phyloP scores from a whole-genome alignment of 1,284 basidiomycete species.

The Naganishia sp. region DNA sequence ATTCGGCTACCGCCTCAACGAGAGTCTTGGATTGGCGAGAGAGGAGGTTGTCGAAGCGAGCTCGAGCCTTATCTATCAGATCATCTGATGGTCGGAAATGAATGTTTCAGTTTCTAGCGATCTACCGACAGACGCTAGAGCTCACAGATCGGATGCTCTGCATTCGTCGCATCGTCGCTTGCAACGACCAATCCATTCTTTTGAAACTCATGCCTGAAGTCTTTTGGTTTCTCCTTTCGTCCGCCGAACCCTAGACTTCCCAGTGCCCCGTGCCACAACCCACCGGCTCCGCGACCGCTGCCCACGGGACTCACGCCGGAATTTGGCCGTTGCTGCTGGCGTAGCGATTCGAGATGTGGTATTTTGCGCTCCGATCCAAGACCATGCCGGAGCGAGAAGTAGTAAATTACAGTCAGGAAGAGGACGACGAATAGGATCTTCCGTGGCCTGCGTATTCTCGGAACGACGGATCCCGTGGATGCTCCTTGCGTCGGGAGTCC shows the following conservation, averaged over 20 bases:
- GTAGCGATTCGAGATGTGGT: slow-evolving; percentile 22
- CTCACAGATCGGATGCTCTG: slow-evolving; percentile 35
- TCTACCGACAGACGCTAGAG: neutral
- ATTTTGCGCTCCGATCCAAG: slow-evolving; percentile 39
- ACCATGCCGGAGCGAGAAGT: slow-evolving; percentile 53
- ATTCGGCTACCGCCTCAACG: slow-evolving; percentile 61
- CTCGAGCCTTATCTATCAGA: slow-evolving; percentile 51
- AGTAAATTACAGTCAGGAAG: slow-evolving; percentile 50
- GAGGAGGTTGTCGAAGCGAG: slow-evolving; percentile 43
- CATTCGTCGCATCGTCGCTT: neutral
- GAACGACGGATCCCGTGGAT: neutral
- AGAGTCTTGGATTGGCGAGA: slow-evolving; percentile 60
- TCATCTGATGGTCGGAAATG: slow-evolving; percentile 35
- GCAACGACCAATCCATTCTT: slow-evolving; percentile 31
- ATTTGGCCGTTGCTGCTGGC: neutral
- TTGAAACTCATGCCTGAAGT: slow-evolving; percentile 19
- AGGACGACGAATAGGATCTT: slow-evolving; percentile 51
- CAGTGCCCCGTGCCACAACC: slow-evolving; percentile 26
- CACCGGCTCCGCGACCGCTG: slow-evolving; percentile 24
- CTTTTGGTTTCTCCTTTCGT: slow-evolving; percentile 19
- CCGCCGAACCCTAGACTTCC: slow-evolving; percentile 8
- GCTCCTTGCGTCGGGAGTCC: slow-evolving; percentile 2
- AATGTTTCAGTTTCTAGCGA: neutral
- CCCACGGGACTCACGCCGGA: slow-evolving; percentile 23
- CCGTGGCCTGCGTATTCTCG: slow-evolving; percentile 38